Base-by-base conservation (phyloP, 1,139 yeast species). In the Yamadazyma sp. region DNA sequence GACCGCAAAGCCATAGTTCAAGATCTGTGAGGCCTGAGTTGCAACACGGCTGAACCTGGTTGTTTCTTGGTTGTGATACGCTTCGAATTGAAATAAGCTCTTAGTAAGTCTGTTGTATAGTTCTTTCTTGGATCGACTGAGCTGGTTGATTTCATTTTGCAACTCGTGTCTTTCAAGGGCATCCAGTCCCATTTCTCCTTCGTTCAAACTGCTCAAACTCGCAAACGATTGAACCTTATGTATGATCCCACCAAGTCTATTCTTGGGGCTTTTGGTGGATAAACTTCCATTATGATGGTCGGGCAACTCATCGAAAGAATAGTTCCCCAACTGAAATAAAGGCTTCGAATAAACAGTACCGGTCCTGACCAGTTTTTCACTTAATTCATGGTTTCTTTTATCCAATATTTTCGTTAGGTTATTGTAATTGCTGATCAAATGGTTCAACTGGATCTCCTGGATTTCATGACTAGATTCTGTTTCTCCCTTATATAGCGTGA, bases 151-250 rank as follows among this genome's bases (percentile, higher is more conserved):
- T 46, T 74, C 79, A 14, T 52, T 52, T 10, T 52, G 46, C 17
- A 73, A 52, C 38, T 70, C 76, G 8, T 52, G 46, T 15, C 72
- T 51, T 37, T 70, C 76, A 8, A 51, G 40, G 30, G 59, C 60
- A 43, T 66, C 73, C 18, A 45, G 44, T 1, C 47, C 36, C 11
- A 18, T 18, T 18, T 36, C 35, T 4, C 27, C 23, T 16, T 34
- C 35, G 6, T 27, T 28, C 11, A 39, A 17, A 3, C 34, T 40
- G 9, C 65, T 51, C 14, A 69, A 44, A 43, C 57, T 59, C 8
- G 76, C 73, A 53, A 71, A 70, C 9, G 74, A 67, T 45, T 64
- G 74, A 4, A 71, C 76, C 40, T 62, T 64, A 44, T 68, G 62
- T 14, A 70, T 38, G 12, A 70, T 44, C 0, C 61, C 64, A 0